Evolutionary conservation across 2,329 filamentous ascomycete species (phyloP), one percentile per base, ranked within the genome.

Genomic region (Beauveria australis): DNA sequence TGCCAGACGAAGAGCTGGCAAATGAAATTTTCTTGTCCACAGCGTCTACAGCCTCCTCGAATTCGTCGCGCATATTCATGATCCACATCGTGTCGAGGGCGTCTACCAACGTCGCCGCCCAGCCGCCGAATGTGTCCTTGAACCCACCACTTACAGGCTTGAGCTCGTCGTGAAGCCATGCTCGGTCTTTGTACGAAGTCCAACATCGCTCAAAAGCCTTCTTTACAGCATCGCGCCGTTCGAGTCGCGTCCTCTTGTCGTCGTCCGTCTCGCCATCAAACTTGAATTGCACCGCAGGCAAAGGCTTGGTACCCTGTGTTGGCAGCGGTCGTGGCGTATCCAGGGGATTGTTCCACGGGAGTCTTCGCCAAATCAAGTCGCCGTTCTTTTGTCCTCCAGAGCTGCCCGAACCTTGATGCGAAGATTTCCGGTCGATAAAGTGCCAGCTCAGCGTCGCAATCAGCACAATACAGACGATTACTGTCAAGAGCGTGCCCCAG

Each of bases 11-110:
- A 0, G 78, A 80, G 0, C 74, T 76, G 0, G 76, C 78, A 68
- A 82, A 85, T 64, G 82, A 78, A 48, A 85, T 63, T 12, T 75
- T 75, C 19, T 70, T 69, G 26, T 70, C 71, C 2, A 80, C 75
- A 2, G 79, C 81, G 19, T 73, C 71, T 2, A 80, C 77, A 5
- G 84, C 83, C 22, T 78, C 69, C 54, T 78, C 71, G 64, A 87
- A 86, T 37, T 87, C 84, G 1, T 79, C 73, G 37, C 76, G 71
- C 47, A 86, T 70, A 7, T 72, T 83, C 83, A 87, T 85, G 51
- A 88, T 86, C 76, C 79, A 81, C 2, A 87, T 76, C 0, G 83
- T 85, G 63, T 87, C 84, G 55, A 87, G 74, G 0, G 78, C 73
- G 66, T 88, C 85, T 26, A 87, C 78, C 54, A 87, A 69, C 0